phyloP scores from a whole-genome alignment of 345 rosid species.

The Passiflora organensis region DNA sequence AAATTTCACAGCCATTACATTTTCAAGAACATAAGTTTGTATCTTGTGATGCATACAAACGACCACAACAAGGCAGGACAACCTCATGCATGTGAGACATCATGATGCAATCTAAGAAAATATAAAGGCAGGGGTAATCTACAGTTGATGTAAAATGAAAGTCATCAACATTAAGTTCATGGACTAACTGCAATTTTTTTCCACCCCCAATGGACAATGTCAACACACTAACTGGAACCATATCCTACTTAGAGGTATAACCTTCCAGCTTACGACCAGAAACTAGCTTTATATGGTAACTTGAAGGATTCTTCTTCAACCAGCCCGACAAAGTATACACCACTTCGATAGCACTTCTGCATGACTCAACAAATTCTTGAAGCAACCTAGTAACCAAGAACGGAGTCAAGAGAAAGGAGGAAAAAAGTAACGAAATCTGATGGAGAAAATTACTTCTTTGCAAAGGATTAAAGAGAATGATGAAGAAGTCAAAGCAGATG shows the following conservation, averaged over 20 bases:
- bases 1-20: neutral
- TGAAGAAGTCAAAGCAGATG: neutral
- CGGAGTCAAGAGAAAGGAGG: neutral
- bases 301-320: constrained; percentile 54
- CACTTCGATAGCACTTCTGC: constrained; percentile 53
- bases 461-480: neutral
- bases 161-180: too few species aligned
- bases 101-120: too few species aligned
- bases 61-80: neutral
- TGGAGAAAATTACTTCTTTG: too few species aligned
- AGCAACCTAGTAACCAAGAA: constrained; percentile 51
- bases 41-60: neutral
- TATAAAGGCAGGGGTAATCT: too few species aligned
- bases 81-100: too few species aligned
- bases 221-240: too few species aligned
- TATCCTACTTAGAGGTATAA: constrained; percentile 10
- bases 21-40: neutral
- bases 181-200: too few species aligned
- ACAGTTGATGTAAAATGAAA: too few species aligned
- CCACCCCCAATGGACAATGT: too few species aligned
- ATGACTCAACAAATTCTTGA: constrained; percentile 60
- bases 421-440: constrained; percentile 1
- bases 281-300: constrained; percentile 62
- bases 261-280: constrained; percentile 68
- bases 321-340: constrained; percentile 79